Evolutionary conservation across 2,329 filamentous ascomycete genomes (phyloP), one percentile per base, ranked within the genome.

Genomic region (Fragosphaeria purpurea): DNA sequence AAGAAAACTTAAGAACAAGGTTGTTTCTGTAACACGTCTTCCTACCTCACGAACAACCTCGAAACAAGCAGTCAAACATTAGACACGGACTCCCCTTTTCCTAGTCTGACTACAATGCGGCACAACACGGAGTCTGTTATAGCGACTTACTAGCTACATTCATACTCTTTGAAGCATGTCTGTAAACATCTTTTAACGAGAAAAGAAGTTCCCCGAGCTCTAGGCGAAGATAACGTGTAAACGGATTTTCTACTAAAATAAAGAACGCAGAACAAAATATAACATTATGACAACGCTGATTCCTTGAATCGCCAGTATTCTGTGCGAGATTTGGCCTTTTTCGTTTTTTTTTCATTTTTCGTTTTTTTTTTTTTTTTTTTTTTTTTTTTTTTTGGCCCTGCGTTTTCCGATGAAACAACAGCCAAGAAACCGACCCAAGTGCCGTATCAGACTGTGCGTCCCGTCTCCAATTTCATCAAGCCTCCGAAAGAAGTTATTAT

Each of bases 11-110:
- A 10, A 5, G 41, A 31, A 57, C 62, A 63, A 63, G 63, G 62
- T 61, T 62, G 57, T 57, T 59, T 64, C 63, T 67, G 65, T 67
- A 69, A 67, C 67, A 64, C 59, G 56, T 61, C 35, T 59, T 46
- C 38, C 63, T 22, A 22, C 22, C 22, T 22, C 61, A 62, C 66
- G 67, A 58, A 62, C 63, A 60, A 62, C 61, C 64, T 62, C 62
- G 63, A 65, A 62, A 60, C 62, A 57, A 52, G 63, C 63, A 42
- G 61, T 69, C 66, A 69, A 68, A 70, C 66, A 62, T 66, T 61
- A 61, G 62, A 66, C 62, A 63, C 63, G 61, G 61, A 63, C 60
- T 22, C 22, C 22, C 54, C 53, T 59, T 54, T 48, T 50, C 58
- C 22, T 22, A 22, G 22, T 22, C 22, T 22, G 22, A 22, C 22